These are phyloP conservation scores for Echria macrotheca DNA, from an alignment of 495 filamentous ascomycete genomes.

Conservation along the genomic window DNA sequence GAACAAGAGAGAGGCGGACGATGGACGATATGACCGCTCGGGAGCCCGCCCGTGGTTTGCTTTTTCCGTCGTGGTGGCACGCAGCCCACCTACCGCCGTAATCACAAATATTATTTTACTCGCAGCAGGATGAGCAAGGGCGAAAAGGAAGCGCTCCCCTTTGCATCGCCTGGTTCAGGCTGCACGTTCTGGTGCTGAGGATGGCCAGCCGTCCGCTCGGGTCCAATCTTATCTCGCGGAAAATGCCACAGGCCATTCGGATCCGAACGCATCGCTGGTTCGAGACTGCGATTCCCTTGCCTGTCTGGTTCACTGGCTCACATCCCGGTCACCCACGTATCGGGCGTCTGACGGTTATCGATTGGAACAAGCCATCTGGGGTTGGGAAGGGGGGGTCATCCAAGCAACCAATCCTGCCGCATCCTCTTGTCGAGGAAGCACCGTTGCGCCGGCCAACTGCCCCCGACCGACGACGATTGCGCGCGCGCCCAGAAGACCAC, in stretches of 20 bases:
- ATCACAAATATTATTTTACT: conserved; percentile 2
- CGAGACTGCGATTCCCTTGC: not conserved
- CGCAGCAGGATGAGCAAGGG: not conserved
- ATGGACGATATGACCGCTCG: too few species aligned
- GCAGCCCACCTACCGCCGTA: not conserved
- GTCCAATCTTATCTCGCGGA: conserved; percentile 13
- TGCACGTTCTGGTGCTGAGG: conserved; percentile 7
- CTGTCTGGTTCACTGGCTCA: not conserved
- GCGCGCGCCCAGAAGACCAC: not conserved
- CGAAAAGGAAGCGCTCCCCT: not conserved
- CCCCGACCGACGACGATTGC: not conserved
- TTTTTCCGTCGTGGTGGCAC: conserved; percentile 4
- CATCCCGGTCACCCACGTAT: conserved; percentile 7
- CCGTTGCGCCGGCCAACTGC: not conserved
- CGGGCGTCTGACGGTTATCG: conserved; percentile 8
- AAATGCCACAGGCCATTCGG: conserved; percentile 6
- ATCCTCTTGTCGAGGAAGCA: conserved; percentile 1
- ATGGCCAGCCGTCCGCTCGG: conserved; percentile 8
- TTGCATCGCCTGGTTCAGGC: not conserved
- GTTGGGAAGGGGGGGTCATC: not conserved
- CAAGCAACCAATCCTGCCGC: conserved; percentile 7
- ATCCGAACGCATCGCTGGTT: conserved; percentile 6
- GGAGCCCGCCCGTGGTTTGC: not conserved
- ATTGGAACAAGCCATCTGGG: conserved; percentile 3
- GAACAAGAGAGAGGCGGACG: too few species aligned